Evolutionary conservation across 495 filamentous ascomycete genomes (phyloP), one percentile per base, ranked within the genome.

Genomic region (Hypoxylon subgilvum): DNA sequence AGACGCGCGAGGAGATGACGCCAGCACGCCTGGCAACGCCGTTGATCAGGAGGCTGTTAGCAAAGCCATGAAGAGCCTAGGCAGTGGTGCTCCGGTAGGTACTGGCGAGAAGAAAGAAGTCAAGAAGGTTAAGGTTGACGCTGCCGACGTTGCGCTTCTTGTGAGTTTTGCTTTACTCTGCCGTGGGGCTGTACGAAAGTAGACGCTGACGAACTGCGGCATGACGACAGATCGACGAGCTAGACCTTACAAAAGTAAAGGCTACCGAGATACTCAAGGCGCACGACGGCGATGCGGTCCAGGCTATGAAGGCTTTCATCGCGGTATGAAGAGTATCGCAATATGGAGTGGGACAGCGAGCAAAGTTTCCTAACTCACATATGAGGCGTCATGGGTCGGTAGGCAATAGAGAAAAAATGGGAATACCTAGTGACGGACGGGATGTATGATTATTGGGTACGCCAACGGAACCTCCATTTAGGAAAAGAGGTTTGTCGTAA

Each of bases 21-120:
- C 76, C n/a, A 57, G 63, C 7, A 47, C 74, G 5, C 38, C 43
- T 5, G 44, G 43, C 0, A 80, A 81, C 57, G 84, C 87, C 25
- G 84, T 89, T 58, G 89, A 96, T 62, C 82, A 89, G 45, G 91
- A 94, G 60, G 92, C 91, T 19, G 79, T 96, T 17, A 86, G 83
- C 30, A 88, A 90, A 69, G 93, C 92, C 9, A 92, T 97, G 83
- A 84, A 85, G 67, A 78, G 82, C 39, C 74, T 91, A 5, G 83
- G 75, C 16, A 79, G 76, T 4, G 72, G 59, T 22, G 64, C 61
- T n/a, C 71, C 71, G 34, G 70, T 61, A 23, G 23, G 23, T 27
- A 8, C 23, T 8, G 23, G 3, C 23, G 72, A 73, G 62, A 73
- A 75, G 69, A 75, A 76, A 54, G 58, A 67, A 4, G 56, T 64